Evolutionary conservation across 164 flowering plant species (phyloP).

Genomic region (Vitis labrusca): DNA sequence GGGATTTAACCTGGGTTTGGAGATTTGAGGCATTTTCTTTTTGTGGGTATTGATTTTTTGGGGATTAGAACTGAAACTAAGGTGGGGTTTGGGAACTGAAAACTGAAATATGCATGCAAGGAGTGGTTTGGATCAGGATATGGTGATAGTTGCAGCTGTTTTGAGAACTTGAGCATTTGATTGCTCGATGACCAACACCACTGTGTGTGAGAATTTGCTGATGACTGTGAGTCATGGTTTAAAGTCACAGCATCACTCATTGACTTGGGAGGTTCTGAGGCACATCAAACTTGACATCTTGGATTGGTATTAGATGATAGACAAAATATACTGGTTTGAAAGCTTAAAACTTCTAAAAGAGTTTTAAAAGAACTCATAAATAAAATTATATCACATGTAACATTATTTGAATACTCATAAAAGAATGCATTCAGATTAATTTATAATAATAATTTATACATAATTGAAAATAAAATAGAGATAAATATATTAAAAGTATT

Average conservation of each 20-base stretch:
- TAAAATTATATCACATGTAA: too few species aligned
- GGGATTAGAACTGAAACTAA: too few species aligned
- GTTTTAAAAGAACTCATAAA: too few species aligned
- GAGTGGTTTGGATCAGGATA: conserved; percentile 61
- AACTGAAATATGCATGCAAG: conserved; percentile 42
- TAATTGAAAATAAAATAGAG: too few species aligned
- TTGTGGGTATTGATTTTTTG: conserved; percentile 6
- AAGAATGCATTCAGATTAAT: too few species aligned
- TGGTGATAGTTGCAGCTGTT: conserved; percentile 59
- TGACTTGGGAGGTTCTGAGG: too few species aligned
- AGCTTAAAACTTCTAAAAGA: too few species aligned
- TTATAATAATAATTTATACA: too few species aligned
- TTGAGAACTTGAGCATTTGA: conserved; percentile 66
- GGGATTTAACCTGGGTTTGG: conserved; percentile 17
- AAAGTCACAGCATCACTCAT: conserved; percentile 39
- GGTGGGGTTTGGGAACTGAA: conserved; percentile 19
- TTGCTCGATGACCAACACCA: conserved; percentile 57
- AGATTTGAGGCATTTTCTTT: conserved; percentile 5
- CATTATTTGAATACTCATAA: too few species aligned
- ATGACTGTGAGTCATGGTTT: conserved; percentile 52
- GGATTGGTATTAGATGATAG: too few species aligned
- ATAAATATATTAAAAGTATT: too few species aligned
- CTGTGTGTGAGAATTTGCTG: conserved; percentile 49
- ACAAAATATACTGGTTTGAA: too few species aligned
- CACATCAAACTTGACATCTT: conserved; percentile 43